These are phyloP conservation scores for Bruguiera sexangula DNA, from an alignment of 345 rosid species.

Conservation along the genomic window DNA sequence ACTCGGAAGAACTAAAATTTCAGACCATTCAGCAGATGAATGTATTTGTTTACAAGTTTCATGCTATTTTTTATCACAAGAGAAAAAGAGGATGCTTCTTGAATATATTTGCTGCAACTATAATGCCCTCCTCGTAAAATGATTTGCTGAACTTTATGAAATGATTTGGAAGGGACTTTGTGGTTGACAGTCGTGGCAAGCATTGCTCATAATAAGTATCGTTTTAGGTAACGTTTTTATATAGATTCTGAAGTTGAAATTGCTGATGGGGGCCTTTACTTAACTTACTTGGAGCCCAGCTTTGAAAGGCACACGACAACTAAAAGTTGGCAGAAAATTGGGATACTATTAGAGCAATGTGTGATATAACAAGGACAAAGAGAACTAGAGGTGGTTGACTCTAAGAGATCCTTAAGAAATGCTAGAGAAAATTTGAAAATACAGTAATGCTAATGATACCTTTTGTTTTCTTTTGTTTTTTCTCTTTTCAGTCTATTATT, in stretches of 20 bases:
- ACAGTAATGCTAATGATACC: too few relatives aligned
- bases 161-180: slow-evolving; percentile 1
- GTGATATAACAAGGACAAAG: too few relatives aligned
- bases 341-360: too few relatives aligned
- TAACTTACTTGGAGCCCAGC: background rate
- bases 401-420: too few relatives aligned
- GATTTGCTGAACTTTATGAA: background rate
- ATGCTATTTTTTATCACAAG: background rate
- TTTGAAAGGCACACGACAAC: background rate
- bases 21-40: too few relatives aligned
- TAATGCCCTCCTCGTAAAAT: background rate
- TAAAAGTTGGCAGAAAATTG: background rate
- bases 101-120: background rate
- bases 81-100: background rate
- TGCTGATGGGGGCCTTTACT: background rate
- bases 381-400: too few relatives aligned
- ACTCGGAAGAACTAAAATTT: too few relatives aligned
- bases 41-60: background rate
- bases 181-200: slow-evolving; percentile 1
- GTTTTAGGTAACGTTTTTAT: background rate
- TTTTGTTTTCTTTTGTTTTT: too few relatives aligned
- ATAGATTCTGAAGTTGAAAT: background rate
- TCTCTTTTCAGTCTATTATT: too few relatives aligned
- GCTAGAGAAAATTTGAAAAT: too few relatives aligned
- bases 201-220: background rate